Evolutionary conservation across 139 green algal genomes (phyloP).

Genomic region (Eudorina sp.): DNA sequence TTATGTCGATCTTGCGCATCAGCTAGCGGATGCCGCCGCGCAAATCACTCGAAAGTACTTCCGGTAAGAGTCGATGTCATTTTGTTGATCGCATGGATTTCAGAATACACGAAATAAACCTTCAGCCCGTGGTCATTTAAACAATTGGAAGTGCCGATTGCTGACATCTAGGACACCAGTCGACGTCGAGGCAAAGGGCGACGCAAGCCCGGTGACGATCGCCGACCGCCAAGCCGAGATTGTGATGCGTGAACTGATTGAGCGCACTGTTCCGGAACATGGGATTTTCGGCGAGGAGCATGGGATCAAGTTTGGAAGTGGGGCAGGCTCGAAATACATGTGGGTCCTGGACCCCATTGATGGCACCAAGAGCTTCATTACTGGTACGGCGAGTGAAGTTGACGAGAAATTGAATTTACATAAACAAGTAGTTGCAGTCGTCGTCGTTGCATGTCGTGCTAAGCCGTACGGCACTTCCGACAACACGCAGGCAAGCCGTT

Average conservation of each 20-base stretch:
- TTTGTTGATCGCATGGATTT: no score
- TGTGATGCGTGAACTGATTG: constrained; percentile 81
- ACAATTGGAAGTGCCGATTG: no score
- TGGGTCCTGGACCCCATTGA: constrained; percentile 99
- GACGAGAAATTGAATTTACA: background rate
- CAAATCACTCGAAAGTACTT: constrained; percentile 84
- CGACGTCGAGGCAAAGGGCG: constrained; percentile 85
- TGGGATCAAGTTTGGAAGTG: constrained; percentile 71
- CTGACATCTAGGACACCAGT: constrained; percentile 77
- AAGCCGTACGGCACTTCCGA: background rate
- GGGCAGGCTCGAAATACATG: constrained; percentile 72
- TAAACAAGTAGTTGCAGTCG: background rate
- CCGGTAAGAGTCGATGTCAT: no score
- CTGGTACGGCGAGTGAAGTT: constrained; percentile 66
- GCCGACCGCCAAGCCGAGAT: constrained; percentile 87
- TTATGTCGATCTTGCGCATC: constrained; percentile 74
- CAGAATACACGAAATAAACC: no score
- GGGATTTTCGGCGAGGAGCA: constrained; percentile 93
- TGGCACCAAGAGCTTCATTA: constrained; percentile 99
- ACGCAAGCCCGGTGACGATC: constrained; percentile 87
- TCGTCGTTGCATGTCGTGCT: background rate
- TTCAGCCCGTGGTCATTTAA: no score
- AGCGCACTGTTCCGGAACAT: constrained; percentile 77
- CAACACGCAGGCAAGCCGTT: constrained; percentile 91
- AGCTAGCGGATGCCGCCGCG: constrained; percentile 83